Evolutionary conservation across 1,139 yeast genomes (phyloP).

Genomic region (Arxiozyma slooffiae): DNA sequence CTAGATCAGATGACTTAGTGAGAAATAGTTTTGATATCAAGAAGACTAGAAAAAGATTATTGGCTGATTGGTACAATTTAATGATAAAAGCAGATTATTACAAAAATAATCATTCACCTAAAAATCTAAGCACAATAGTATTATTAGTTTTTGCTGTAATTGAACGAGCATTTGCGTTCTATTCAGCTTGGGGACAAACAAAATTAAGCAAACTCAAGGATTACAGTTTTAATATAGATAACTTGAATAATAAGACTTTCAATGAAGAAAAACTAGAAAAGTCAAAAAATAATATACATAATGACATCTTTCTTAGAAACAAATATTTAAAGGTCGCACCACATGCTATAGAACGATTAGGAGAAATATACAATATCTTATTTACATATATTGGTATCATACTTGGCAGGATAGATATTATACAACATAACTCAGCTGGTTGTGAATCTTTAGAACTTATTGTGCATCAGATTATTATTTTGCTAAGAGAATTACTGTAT

Average conservation of each 20-base stretch:
- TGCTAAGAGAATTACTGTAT: slow-evolving; percentile 54
- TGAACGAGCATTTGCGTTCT: slow-evolving; percentile 60
- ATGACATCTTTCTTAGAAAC: background rate
- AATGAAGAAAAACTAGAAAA: background rate
- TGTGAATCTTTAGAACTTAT: slow-evolving; percentile 57
- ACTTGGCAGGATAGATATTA: slow-evolving; percentile 62
- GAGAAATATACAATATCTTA: slow-evolving; percentile 63
- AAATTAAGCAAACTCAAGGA: slow-evolving; percentile 22
- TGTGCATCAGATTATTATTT: slow-evolving; percentile 56
- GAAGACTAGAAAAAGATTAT: slow-evolving; percentile 63
- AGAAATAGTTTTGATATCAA: slow-evolving; percentile 59
- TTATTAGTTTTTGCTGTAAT: slow-evolving; percentile 66
- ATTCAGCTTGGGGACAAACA: slow-evolving; percentile 67
- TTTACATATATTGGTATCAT: slow-evolving; percentile 62
- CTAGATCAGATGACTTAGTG: slow-evolving; percentile 73
- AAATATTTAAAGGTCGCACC: slow-evolving; percentile 45
- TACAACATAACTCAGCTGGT: slow-evolving; percentile 62
- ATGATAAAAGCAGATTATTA: slow-evolving; percentile 82
- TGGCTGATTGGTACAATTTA: slow-evolving; percentile 85
- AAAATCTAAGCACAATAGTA: slow-evolving; percentile 61
- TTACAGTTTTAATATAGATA: slow-evolving; percentile 5
- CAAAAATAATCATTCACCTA: slow-evolving; percentile 57
- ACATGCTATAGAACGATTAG: slow-evolving; percentile 56
- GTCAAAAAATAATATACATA: background rate
- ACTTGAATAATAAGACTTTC: background rate